Evolutionary conservation across 2,329 filamentous ascomycete species (phyloP).

Genomic region (Cercospora sojina): DNA sequence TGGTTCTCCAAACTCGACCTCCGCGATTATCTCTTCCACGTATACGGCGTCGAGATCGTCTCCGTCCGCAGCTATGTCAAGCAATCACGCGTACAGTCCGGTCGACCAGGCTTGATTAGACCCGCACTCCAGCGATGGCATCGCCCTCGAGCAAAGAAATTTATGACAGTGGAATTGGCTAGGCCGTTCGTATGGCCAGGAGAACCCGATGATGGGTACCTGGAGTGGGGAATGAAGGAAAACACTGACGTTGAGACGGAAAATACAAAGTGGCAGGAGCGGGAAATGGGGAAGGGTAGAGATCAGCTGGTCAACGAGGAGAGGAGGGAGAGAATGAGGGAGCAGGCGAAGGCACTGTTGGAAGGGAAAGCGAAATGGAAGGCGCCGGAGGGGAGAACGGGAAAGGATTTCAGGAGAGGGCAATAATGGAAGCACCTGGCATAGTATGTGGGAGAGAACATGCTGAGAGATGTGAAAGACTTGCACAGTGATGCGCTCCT

Average conservation of each 20-base stretch:
- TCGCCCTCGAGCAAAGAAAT: slow-evolving; percentile 74
- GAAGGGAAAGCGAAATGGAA: slow-evolving; percentile 61
- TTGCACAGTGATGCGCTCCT: neutral
- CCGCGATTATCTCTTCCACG: slow-evolving; percentile 87
- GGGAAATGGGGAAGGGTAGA: slow-evolving; percentile 35
- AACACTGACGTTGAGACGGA: slow-evolving; percentile 35
- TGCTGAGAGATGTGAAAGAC: neutral
- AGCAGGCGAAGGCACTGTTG: slow-evolving; percentile 64
- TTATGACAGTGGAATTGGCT: slow-evolving; percentile 89
- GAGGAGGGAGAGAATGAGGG: slow-evolving; percentile 48
- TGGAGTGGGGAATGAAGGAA: slow-evolving; percentile 42
- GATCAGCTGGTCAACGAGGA: slow-evolving; percentile 44
- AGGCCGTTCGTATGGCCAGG: slow-evolving; percentile 87
- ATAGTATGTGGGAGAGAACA: neutral
- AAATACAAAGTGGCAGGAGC: slow-evolving; percentile 42
- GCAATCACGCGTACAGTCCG: slow-evolving; percentile 62
- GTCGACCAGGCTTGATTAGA: slow-evolving; percentile 35
- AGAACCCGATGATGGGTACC: slow-evolving; percentile 58
- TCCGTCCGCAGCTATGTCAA: slow-evolving; percentile 78
- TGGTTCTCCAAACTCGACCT: slow-evolving; percentile 95
- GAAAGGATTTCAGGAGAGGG: slow-evolving; percentile 1
- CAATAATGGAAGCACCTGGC: neutral
- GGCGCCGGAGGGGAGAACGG: neutral
- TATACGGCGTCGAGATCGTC: slow-evolving; percentile 72
- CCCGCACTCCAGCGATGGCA: slow-evolving; percentile 54